Evolutionary conservation across 495 filamentous ascomycete genomes (phyloP).

Genomic region (Sphaerosporella brunnea): DNA sequence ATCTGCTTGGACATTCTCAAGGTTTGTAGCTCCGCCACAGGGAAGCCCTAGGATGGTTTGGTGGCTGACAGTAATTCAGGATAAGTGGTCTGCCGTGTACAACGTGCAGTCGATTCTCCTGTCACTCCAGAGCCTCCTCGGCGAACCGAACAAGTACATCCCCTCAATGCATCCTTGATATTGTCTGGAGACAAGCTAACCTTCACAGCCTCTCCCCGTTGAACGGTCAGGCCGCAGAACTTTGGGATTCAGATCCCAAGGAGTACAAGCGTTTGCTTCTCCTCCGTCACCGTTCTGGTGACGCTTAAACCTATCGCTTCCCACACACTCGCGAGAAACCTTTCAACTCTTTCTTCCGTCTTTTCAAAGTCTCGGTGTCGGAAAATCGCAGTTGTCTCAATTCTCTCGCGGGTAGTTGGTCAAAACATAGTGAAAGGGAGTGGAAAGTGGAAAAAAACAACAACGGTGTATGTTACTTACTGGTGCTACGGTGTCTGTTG

Average conservation of each 20-base stretch:
- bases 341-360: too few relatives aligned
- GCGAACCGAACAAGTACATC: slow-evolving; percentile 90
- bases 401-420: too few relatives aligned
- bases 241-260: slow-evolving; percentile 78
- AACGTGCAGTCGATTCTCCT: slow-evolving; percentile 84
- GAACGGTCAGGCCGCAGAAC: slow-evolving; percentile 87
- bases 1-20: slow-evolving; percentile 98
- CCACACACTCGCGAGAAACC: too few relatives aligned
- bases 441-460: too few relatives aligned
- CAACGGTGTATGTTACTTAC: too few relatives aligned
- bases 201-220: slow-evolving; percentile 63
- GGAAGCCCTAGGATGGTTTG: not conserved
- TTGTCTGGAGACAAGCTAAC: too few relatives aligned
- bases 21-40: slow-evolving; percentile 30
- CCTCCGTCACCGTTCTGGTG: slow-evolving; percentile 25
- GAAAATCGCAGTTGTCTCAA: too few relatives aligned
- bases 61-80: not conserved
- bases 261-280: slow-evolving; percentile 58
- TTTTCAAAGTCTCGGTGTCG: too few relatives aligned
- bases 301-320: too few relatives aligned
- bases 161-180: too few relatives aligned
- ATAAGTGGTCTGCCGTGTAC: slow-evolving; percentile 41
- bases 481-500: not conserved
- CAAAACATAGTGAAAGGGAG: too few relatives aligned
- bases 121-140: slow-evolving; percentile 85